These are phyloP conservation scores for Phtheirospermum japonicum DNA, from an alignment of 257 asterid genomes.

Conservation along the genomic window DNA sequence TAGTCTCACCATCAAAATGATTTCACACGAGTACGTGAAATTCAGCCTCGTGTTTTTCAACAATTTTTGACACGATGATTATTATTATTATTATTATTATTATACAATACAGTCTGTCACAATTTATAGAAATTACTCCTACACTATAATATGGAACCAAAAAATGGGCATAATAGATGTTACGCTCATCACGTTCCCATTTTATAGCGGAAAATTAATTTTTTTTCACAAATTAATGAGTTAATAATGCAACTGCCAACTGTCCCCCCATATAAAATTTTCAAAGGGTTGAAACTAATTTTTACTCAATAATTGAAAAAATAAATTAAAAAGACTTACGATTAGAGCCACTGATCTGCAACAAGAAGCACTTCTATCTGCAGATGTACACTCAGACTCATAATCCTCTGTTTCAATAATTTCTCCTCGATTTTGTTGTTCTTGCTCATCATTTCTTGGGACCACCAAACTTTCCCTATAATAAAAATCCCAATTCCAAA, in stretches of 20 bases:
- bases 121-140: slow-evolving; percentile 15
- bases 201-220: neutral
- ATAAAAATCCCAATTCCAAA: neutral
- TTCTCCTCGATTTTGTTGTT: slow-evolving; percentile 30
- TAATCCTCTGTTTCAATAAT: slow-evolving; percentile 27
- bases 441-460: slow-evolving; percentile 43
- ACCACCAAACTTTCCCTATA: slow-evolving; percentile 47
- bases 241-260: slow-evolving; percentile 31
- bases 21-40: too few species aligned
- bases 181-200: too few species aligned
- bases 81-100: too few species aligned
- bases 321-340: slow-evolving; percentile 40
- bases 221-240: slow-evolving; percentile 13
- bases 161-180: neutral
- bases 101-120: slow-evolving; percentile 30
- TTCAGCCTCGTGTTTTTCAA: too few species aligned
- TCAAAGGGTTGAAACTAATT: neutral
- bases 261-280: slow-evolving; percentile 18
- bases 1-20: too few species aligned
- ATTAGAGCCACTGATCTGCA: slow-evolving; percentile 70
- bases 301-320: slow-evolving; percentile 17
- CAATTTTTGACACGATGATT: too few species aligned
- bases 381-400: slow-evolving; percentile 36
- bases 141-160: slow-evolving; percentile 22
- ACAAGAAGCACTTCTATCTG: slow-evolving; percentile 50